Base-by-base conservation (phyloP, 495 filamentous ascomycete species). In the Pseudomonodictys pantanalensis region DNA sequence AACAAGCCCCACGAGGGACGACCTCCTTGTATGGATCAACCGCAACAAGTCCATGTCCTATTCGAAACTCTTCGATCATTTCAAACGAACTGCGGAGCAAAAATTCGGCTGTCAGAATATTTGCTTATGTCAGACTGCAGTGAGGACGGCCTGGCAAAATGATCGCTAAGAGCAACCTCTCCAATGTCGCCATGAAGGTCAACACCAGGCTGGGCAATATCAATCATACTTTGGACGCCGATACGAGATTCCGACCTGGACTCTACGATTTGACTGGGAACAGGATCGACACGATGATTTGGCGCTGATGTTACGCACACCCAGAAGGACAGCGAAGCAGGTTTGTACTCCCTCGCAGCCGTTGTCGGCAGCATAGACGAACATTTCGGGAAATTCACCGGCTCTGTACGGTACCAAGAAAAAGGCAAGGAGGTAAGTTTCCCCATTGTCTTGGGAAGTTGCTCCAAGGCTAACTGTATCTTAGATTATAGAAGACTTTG, bases 241-340 rank as follows among this genome's bases (percentile, higher is more conserved):
- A n/a, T n/a, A n/a, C n/a, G n/a, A n/a, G n/a, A n/a, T n/a, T n/a
- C n/a, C n/a, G n/a, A n/a, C n/a, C n/a, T n/a, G n/a, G n/a, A 9
- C 46, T 59, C 24, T 7, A 8, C 3, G 23, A 1, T 8, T 8
- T 58, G 8, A 12, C 11, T 7, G 6, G 38, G 3, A 20, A 20
- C 12, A 25, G 58, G 4, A 6, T 29, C 4, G 29, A 53, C 23
- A 64, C 56, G 0, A 8, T 64, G 15, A 26, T 66, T 12, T 17
- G 64, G 58, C 24, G 64, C 58, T 1, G 64, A 66, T 32, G 59
- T 58, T 22, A 63, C 59, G 2, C 64, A 66, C 46, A 35, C 59
- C 1, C 29, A 53, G 5, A 1, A 24, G 24, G 33, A 22, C 17
- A 23, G 17, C 3, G 2, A 42, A 1, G 2, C 0, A 1, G 55